phyloP scores from a whole-genome alignment of 768 basidiomycete genomes.

The Boletus reticulatus region DNA sequence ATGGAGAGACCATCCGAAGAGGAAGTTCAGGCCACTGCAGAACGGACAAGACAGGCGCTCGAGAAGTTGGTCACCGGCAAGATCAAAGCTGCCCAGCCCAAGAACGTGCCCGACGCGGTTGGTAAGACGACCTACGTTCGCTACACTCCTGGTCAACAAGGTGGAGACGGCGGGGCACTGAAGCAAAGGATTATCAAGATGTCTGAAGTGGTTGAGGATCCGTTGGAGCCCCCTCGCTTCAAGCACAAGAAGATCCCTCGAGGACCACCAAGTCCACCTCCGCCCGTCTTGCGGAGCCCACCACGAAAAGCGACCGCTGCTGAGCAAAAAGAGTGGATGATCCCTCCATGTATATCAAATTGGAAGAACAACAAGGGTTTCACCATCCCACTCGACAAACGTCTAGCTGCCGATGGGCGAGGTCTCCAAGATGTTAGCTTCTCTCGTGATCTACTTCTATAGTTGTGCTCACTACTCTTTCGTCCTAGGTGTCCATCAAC shows the following conservation, averaged over 20 bases:
- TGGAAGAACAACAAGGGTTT: slow-evolving; percentile 99
- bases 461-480: background rate
- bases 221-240: slow-evolving; percentile 93
- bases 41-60: slow-evolving; percentile 85
- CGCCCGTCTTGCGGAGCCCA: slow-evolving; percentile 92
- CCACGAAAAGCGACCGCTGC: slow-evolving; percentile 94
- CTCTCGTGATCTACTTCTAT: background rate
- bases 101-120: slow-evolving; percentile 83
- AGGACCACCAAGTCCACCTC: slow-evolving; percentile 94
- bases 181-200: slow-evolving; percentile 99
- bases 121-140: slow-evolving; percentile 89
- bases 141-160: slow-evolving; percentile 90
- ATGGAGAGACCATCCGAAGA: slow-evolving; percentile 97
- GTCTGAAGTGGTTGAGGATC: slow-evolving; percentile 97
- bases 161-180: slow-evolving; percentile 50
- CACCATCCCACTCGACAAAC: slow-evolving; percentile 97
- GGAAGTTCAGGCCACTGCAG: slow-evolving; percentile 86
- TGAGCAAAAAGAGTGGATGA: slow-evolving; percentile 99
- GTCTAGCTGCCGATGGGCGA: slow-evolving; percentile 96
- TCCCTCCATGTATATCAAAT: slow-evolving; percentile 98
- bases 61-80: slow-evolving; percentile 94
- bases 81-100: slow-evolving; percentile 98
- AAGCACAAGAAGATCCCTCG: slow-evolving; percentile 99
- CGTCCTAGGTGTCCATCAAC: slow-evolving; percentile 88
- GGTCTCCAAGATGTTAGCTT: slow-evolving; percentile 91